Evolutionary conservation across 108 stramenopile species (phyloP), one percentile per base, ranked within the genome.

Genomic region (Asterionellopsis glacialis): DNA sequence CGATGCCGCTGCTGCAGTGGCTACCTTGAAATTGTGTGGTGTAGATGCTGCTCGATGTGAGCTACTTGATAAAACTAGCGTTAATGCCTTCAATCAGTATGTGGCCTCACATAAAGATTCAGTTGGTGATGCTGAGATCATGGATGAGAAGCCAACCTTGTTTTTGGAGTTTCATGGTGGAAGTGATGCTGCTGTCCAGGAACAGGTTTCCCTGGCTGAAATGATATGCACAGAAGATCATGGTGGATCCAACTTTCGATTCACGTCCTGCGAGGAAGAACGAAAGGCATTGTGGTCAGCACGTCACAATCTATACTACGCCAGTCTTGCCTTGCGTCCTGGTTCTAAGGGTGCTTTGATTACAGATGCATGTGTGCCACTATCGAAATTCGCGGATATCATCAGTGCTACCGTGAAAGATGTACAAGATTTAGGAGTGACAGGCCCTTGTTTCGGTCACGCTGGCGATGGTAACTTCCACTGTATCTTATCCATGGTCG

Each of bases 381-480:
- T 99, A 11, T 84, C 87, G 14, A 63, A 76, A 40, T 86, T 99
- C 45, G 86, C 98, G 1, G 72, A 82, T 55, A 48, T 96, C 0
- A 76, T 99, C 41, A 57, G 72, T 10, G 83, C 67, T 22, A 95
- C 91, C 10, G 74, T 80, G 18, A 11, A 61, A 33, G 85, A 91
- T 50, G 81, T 95, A 19, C 60, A 60, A 47, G 72, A 85, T 49
- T 12, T 72, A 42, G 75, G 83, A 49, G 76, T 96, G 51, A 59
- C 88, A 14, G 95, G 92, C 16, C 89, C 95, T 22, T 82, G 84
- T 53, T 95, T 98, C 65, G 96, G 95, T 0, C 96, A 98, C 75
- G 94, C 94, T 41, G 98, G 98, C 16, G 98, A 98, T 64, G 98
- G 97, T 0, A 99, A 98, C 69, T 98, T 96, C 64, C 97, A 99